Conservation (phyloP, 2,329 filamentous ascomycete genomes). For the Alternaria sp. region DNA sequence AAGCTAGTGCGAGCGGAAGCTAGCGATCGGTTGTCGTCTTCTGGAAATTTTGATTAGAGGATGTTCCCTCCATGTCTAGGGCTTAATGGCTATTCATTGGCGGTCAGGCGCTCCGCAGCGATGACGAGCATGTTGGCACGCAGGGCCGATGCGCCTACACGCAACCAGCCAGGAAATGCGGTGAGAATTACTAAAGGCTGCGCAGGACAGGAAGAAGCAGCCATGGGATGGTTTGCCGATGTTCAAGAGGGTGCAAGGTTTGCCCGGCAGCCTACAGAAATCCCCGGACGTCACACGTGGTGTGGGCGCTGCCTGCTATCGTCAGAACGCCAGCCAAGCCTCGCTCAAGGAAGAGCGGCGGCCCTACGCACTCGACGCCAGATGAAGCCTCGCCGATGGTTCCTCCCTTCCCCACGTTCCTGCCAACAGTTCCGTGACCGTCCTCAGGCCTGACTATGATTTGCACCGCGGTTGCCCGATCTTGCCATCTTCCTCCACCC, state of each 20-base stretch:
- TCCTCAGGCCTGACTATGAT: constrained; percentile 23
- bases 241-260: constrained; percentile 8
- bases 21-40: constrained; percentile 6
- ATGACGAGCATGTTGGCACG: constrained; percentile 5
- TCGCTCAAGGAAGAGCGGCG: constrained; percentile 14
- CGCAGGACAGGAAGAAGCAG: neutral
- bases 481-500: constrained; percentile 7
- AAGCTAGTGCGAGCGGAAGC: constrained; percentile 5
- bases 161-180: constrained; percentile 8
- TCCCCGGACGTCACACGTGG: constrained; percentile 15
- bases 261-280: constrained; percentile 6
- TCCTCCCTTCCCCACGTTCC: constrained; percentile 17
- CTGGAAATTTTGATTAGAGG: constrained; percentile 7
- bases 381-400: constrained; percentile 17
- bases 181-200: constrained; percentile 12
- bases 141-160: neutral
- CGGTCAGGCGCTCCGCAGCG: neutral
- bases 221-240: neutral
- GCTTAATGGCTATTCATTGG: neutral
- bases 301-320: constrained; percentile 1
- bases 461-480: constrained; percentile 5
- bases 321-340: constrained; percentile 15
- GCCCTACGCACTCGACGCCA: constrained; percentile 11
- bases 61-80: constrained; percentile 5
- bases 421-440: neutral